Evolutionary conservation across 2,329 filamentous ascomycete species (phyloP).

Genomic region (Hypoxylon sp.): DNA sequence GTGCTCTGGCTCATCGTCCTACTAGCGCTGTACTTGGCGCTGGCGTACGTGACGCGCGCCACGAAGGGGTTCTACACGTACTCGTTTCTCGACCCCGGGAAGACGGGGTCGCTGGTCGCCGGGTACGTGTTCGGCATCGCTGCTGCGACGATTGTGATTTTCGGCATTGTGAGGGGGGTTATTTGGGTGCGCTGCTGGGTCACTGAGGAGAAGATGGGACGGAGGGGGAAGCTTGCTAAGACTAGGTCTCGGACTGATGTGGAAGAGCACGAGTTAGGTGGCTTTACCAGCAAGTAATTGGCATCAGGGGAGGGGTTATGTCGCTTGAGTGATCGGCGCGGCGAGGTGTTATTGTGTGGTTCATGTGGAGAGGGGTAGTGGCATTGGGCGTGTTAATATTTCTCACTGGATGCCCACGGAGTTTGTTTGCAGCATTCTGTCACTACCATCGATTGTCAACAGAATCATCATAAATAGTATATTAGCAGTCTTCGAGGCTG

Average conservation of each 20-base stretch:
- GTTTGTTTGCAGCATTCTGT: background rate
- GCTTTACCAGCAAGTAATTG: constrained; percentile 19
- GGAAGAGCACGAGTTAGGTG: constrained; percentile 20
- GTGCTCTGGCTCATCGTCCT: constrained; percentile 78
- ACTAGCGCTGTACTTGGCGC: constrained; percentile 77
- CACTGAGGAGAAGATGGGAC: constrained; percentile 53
- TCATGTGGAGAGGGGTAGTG: background rate
- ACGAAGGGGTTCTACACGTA: constrained; percentile 84
- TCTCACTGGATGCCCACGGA: constrained; percentile 2
- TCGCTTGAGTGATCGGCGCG: background rate
- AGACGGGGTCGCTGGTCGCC: constrained; percentile 69
- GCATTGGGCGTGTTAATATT: constrained; percentile 11
- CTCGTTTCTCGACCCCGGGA: constrained; percentile 77
- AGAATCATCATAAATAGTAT: background rate
- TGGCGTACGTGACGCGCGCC: constrained; percentile 81
- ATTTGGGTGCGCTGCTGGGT: constrained; percentile 60
- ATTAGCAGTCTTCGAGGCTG: background rate
- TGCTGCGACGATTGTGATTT: constrained; percentile 61
- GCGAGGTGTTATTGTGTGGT: background rate
- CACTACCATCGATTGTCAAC: background rate
- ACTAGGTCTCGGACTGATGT: background rate
- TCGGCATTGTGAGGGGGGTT: constrained; percentile 59
- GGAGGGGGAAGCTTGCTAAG: constrained; percentile 48
- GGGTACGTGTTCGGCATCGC: constrained; percentile 71
- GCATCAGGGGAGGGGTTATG: background rate